These are phyloP conservation scores for Boletus fagicola DNA, from an alignment of 768 basidiomycete species.

Conservation along the genomic window DNA sequence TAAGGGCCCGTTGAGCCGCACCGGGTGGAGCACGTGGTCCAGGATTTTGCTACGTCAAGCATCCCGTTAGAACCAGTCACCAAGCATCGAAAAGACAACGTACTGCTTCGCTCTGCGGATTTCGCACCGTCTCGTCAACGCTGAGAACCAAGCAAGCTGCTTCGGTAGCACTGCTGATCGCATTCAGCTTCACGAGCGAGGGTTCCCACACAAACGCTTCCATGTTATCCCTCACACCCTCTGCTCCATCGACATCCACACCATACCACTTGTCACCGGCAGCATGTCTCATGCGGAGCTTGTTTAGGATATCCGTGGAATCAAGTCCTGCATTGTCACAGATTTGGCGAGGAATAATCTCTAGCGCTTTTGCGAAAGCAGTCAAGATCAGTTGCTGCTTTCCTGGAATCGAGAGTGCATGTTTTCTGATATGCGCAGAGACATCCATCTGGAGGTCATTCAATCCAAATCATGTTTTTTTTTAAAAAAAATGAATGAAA, in stretches of 20 bases:
- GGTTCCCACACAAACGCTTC: slow-evolving; percentile 99
- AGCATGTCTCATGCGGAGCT: slow-evolving; percentile 95
- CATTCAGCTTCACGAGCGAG: slow-evolving; percentile 91
- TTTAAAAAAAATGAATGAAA: not conserved
- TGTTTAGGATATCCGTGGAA: slow-evolving; percentile 96
- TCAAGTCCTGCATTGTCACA: slow-evolving; percentile 98
- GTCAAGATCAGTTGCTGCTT: slow-evolving; percentile 92
- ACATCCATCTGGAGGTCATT: slow-evolving; percentile 80
- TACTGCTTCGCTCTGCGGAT: slow-evolving; percentile 92
- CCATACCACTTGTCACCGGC: slow-evolving; percentile 87
- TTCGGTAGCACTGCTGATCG: slow-evolving; percentile 92
- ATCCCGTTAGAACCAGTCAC: slow-evolving; percentile 18
- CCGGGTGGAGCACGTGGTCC: slow-evolving; percentile 94
- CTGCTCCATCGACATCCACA: slow-evolving; percentile 87
- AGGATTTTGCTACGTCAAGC: slow-evolving; percentile 54
- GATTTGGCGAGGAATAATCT: slow-evolving; percentile 97
- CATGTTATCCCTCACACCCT: slow-evolving; percentile 94
- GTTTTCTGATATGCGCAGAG: slow-evolving; percentile 88
- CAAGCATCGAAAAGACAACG: slow-evolving; percentile 28
- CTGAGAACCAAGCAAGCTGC: slow-evolving; percentile 95
- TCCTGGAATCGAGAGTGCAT: slow-evolving; percentile 90
- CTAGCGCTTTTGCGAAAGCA: slow-evolving; percentile 96
- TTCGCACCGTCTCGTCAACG: slow-evolving; percentile 96
- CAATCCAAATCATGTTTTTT: not conserved
- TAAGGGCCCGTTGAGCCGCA: slow-evolving; percentile 78